These are phyloP conservation scores for Yamadazyma aaseri DNA, from an alignment of 1,139 yeast genomes.

Conservation along the genomic window DNA sequence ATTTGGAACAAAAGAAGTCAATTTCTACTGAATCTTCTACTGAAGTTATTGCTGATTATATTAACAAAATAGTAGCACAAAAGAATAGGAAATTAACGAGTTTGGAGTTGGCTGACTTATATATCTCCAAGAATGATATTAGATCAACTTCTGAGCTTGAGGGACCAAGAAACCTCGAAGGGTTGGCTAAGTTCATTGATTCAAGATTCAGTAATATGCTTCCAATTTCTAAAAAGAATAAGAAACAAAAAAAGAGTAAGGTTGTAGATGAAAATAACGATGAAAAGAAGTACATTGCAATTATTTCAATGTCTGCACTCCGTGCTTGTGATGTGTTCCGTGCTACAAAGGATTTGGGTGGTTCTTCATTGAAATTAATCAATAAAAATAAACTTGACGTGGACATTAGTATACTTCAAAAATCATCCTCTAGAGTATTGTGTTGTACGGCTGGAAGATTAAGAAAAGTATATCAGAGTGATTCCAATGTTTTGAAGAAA, in stretches of 20 bases:
- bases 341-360: constrained; percentile 52
- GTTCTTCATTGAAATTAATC: constrained; percentile 63
- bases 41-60: constrained; percentile 57
- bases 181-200: constrained; percentile 45
- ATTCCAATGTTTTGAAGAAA: constrained; percentile 37
- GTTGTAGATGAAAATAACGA: constrained; percentile 13
- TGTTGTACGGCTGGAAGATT: constrained; percentile 71
- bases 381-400: constrained; percentile 62
- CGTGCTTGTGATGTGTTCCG: constrained; percentile 74
- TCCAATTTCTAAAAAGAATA: constrained; percentile 29
- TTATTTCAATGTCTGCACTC: constrained; percentile 66
- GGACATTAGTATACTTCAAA: constrained; percentile 51
- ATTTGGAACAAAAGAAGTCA: constrained; percentile 48
- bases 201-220: constrained; percentile 45
- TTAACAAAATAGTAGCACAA: constrained; percentile 51
- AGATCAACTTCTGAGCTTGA: constrained; percentile 51
- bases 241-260: constrained; percentile 23
- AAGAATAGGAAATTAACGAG: constrained; percentile 57
- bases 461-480: constrained; percentile 42
- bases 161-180: constrained; percentile 46
- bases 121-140: constrained; percentile 48
- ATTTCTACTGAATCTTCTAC: constrained; percentile 49
- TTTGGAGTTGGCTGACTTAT: constrained; percentile 60
- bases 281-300: constrained; percentile 44
- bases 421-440: constrained; percentile 52